A percentile compares a stretch with the other conserved stretches of the same genome.
Evolutionary conservation across 108 stramenopile genomes (phyloP).

Genomic region (Ochromonas danica): DNA sequence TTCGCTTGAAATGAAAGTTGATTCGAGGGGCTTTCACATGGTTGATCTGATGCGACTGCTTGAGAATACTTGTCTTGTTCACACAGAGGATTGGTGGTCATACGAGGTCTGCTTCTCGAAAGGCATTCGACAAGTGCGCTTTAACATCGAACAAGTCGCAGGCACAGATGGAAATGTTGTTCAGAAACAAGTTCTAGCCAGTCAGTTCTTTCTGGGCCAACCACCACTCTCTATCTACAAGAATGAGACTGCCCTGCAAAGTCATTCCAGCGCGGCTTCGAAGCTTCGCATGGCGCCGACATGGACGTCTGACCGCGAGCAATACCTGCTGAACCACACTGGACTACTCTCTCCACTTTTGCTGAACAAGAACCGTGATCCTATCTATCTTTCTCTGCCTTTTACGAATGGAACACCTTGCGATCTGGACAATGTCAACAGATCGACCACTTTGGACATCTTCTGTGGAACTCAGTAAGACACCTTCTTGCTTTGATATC

Average conservation of each 20-base stretch:
- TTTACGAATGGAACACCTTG: conserved; percentile 19
- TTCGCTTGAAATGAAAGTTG: neutral
- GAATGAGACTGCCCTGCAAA: neutral
- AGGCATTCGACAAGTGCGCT: conserved; percentile 5
- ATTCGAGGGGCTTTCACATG: neutral
- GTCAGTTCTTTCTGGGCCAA: neutral
- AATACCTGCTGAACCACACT: neutral
- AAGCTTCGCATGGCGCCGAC: neutral
- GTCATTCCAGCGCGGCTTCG: neutral
- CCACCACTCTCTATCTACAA: neutral
- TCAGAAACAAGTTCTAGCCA: neutral
- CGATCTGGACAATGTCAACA: conserved; percentile 1
- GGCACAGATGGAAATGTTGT: neutral
- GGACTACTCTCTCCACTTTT: conserved; percentile 3
- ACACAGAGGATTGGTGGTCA: conserved; percentile 18
- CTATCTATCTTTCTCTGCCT: neutral
- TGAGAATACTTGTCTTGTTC: neutral
- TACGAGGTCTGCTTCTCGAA: neutral
- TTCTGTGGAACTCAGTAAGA: neutral
- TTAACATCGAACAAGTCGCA: neutral
- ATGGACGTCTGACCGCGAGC: neutral
- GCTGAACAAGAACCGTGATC: neutral
- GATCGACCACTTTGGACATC: neutral
- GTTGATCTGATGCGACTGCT: neutral
- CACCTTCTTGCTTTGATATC: too few species aligned